phyloP scores from a whole-genome alignment of 352 stramenopile species.

The Phytophthora macrochlamydospora region DNA sequence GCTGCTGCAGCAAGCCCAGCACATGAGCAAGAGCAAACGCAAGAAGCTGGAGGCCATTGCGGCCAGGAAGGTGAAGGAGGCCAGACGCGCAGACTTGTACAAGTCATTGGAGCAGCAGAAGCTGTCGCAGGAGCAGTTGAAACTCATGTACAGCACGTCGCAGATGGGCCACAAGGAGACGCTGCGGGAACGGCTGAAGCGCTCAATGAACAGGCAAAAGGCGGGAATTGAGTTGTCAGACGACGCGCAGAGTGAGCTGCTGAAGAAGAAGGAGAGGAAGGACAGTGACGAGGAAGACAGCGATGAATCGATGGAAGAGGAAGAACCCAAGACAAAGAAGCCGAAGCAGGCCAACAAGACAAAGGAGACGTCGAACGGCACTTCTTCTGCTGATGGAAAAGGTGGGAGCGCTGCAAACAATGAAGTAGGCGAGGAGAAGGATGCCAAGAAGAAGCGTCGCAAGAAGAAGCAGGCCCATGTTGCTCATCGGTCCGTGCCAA shows the following conservation, averaged over 20 bases:
- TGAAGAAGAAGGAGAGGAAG: conserved; percentile 43
- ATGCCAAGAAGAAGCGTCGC: conserved; percentile 34
- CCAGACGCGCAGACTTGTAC: conserved; percentile 71
- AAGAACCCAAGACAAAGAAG: conserved; percentile 24
- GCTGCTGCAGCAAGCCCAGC: conserved; percentile 62
- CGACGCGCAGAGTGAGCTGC: conserved; percentile 57
- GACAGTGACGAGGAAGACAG: conserved; percentile 22
- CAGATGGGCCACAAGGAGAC: conserved; percentile 85
- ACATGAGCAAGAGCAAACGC: conserved; percentile 83
- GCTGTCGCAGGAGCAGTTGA: conserved; percentile 67
- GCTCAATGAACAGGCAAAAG: conserved; percentile 79
- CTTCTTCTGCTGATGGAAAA: conserved; percentile 15
- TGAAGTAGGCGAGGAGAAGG: conserved; percentile 9
- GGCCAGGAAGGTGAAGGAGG: conserved; percentile 80
- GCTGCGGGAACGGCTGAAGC: conserved; percentile 75
- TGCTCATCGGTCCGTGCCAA: conserved; percentile 25
- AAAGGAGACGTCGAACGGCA: conserved; percentile 1
- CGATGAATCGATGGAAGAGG: conserved; percentile 23
- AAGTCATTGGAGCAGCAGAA: conserved; percentile 75
- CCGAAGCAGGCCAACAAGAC: conserved; percentile 19
- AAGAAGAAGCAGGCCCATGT: conserved; percentile 35
- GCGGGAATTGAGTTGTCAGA: conserved; percentile 65
- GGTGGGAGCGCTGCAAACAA: conserved; percentile 15
- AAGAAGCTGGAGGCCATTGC: conserved; percentile 82
- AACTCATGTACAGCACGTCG: conserved; percentile 79